These are phyloP conservation scores for Hibiscus trionum DNA, from an alignment of 345 rosid species.

Conservation along the genomic window DNA sequence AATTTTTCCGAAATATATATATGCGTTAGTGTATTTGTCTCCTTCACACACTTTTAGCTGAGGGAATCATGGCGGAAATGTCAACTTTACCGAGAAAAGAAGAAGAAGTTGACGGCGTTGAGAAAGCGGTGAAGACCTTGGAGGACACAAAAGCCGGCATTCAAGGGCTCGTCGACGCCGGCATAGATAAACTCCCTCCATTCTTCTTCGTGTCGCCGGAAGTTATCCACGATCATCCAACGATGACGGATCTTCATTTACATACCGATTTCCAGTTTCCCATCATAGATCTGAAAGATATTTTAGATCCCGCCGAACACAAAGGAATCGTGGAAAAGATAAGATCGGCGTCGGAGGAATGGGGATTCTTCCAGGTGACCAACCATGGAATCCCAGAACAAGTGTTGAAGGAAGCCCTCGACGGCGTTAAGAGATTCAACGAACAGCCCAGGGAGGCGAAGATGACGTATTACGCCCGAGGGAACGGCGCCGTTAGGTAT, in stretches of 20 bases:
- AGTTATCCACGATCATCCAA: not conserved
- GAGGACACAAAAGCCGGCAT: constrained; percentile 1
- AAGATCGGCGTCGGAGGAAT: constrained; percentile 7
- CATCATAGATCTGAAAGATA: not conserved
- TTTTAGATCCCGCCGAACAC: not conserved
- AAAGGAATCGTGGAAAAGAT: not conserved
- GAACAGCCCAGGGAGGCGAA: constrained; percentile 18
- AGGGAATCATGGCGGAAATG: not conserved
- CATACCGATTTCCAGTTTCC: not conserved
- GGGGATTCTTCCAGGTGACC: constrained; percentile 17
- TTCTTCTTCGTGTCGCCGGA: not conserved
- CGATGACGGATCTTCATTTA: not conserved
- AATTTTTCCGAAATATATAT: too few species aligned
- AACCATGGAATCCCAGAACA: constrained; percentile 17
- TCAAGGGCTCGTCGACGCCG: constrained; percentile 1
- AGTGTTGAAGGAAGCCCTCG: not conserved
- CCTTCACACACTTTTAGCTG: too few species aligned
- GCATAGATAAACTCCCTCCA: not conserved
- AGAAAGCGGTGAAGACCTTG: not conserved
- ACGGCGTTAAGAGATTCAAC: constrained; percentile 15
- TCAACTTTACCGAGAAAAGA: not conserved
- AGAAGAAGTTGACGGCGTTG: not conserved
- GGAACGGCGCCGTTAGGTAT: constrained; percentile 9
- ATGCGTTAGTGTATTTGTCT: too few species aligned
- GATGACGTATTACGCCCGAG: constrained; percentile 11